phyloP scores from a whole-genome alignment of 441 rosid species.

The Isatis lusitanica region DNA sequence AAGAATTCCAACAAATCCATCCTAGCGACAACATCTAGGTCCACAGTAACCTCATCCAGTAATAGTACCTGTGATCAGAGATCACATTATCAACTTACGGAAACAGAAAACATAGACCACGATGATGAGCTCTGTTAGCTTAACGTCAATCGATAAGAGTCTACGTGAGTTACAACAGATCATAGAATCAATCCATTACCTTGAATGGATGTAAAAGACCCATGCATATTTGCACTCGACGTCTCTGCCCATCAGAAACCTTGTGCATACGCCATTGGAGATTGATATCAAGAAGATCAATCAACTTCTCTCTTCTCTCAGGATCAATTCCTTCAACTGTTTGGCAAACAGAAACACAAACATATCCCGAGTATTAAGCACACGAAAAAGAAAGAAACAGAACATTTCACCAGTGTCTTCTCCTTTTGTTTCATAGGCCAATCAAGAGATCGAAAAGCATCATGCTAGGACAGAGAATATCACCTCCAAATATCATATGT shows the following conservation, averaged over 20 bases:
- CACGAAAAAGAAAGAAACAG: background rate
- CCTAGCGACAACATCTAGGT: slow-evolving; percentile 73
- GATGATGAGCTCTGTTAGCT: background rate
- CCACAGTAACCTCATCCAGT: slow-evolving; percentile 77
- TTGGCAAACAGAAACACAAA: background rate
- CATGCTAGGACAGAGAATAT: background rate
- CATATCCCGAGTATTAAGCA: background rate
- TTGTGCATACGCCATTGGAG: slow-evolving; percentile 81
- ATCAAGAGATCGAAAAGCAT: background rate
- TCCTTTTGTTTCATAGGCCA: background rate
- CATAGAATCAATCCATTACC: slow-evolving; percentile 36
- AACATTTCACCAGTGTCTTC: background rate
- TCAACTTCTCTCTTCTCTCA: slow-evolving; percentile 63
- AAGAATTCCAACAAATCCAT: slow-evolving; percentile 73
- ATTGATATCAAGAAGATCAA: slow-evolving; percentile 76
- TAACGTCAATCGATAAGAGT: background rate
- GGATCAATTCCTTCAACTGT: slow-evolving; percentile 80
- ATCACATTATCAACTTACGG: background rate
- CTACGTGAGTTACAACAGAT: background rate
- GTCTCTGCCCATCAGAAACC: slow-evolving; percentile 75
- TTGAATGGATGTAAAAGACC: slow-evolving; percentile 77
- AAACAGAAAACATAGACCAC: background rate
- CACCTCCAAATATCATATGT: slow-evolving; percentile 83
- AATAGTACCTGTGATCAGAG: slow-evolving; percentile 52
- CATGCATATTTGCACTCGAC: slow-evolving; percentile 80